These are phyloP conservation scores for Ceratobasidium sp. DNA, from an alignment of 1,284 basidiomycete genomes.

Conservation along the genomic window DNA sequence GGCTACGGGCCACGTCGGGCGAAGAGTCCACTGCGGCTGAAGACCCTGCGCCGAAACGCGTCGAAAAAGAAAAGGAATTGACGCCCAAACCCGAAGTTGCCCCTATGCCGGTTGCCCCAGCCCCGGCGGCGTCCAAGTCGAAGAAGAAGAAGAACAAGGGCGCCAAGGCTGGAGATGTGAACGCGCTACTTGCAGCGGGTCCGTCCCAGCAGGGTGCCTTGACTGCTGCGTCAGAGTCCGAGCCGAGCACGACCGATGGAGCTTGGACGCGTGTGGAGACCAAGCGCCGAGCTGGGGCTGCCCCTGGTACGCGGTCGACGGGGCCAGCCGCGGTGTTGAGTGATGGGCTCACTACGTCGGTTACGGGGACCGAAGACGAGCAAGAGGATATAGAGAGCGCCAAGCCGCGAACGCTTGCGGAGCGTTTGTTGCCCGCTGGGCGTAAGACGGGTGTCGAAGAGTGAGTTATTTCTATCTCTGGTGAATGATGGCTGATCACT, in stretches of 20 bases:
- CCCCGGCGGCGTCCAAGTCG: constrained; percentile 50
- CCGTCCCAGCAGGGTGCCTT: constrained; percentile 52
- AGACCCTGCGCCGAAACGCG: constrained; percentile 30
- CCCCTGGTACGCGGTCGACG: constrained; percentile 18
- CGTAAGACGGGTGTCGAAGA: constrained; percentile 44
- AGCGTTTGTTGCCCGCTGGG: constrained; percentile 30
- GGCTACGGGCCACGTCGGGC: constrained; percentile 41
- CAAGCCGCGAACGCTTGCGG: constrained; percentile 35
- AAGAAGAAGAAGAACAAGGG: constrained; percentile 52
- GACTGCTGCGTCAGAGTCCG: constrained; percentile 48
- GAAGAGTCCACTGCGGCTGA: constrained; percentile 46
- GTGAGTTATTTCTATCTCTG: constrained; percentile 52
- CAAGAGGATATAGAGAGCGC: constrained; percentile 10
- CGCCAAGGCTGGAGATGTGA: background rate
- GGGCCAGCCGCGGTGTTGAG: constrained; percentile 51
- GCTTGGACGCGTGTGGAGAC: constrained; percentile 70
- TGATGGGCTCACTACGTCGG: constrained; percentile 66
- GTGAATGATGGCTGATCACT: background rate
- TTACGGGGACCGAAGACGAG: constrained; percentile 64
- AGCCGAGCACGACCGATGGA: constrained; percentile 58
- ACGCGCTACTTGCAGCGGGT: constrained; percentile 50
- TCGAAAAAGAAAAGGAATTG: constrained; percentile 45
- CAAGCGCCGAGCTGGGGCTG: constrained; percentile 45
- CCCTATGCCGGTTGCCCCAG: constrained; percentile 31
- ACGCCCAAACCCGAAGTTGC: constrained; percentile 34